Evolutionary conservation across 257 asterid species (phyloP).

Genomic region (Cruciata laevipes): DNA sequence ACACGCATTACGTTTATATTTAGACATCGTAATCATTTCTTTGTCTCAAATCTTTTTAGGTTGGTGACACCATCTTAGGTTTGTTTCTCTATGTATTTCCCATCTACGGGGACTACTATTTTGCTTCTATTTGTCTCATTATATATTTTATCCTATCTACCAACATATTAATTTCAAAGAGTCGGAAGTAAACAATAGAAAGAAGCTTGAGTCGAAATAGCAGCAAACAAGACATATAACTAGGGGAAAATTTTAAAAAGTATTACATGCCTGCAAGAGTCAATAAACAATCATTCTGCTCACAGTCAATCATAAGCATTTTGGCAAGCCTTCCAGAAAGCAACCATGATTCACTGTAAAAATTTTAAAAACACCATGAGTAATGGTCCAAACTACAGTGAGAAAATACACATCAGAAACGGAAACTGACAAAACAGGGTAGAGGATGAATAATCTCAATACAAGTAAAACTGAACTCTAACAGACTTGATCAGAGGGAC

Average conservation of each 20-base stretch:
- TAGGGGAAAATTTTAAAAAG: background rate
- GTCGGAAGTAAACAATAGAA: background rate
- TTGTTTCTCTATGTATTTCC: too few relatives aligned
- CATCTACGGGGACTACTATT: background rate
- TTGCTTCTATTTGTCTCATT: background rate
- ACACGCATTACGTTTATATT: background rate
- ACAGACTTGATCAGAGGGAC: too few relatives aligned
- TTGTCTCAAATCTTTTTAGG: background rate
- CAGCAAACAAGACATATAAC: background rate
- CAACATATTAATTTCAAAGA: background rate
- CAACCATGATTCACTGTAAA: conserved; percentile 72
- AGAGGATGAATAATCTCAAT: background rate
- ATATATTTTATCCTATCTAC: background rate
- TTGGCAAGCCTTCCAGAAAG: conserved; percentile 90
- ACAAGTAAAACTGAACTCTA: too few relatives aligned
- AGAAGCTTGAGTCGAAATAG: background rate
- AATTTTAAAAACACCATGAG: background rate
- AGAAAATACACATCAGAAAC: background rate
- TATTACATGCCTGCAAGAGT: conserved; percentile 74
- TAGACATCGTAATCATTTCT: too few relatives aligned
- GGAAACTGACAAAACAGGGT: background rate
- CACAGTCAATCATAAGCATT: conserved; percentile 91
- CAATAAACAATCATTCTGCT: conserved; percentile 79
- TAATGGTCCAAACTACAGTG: background rate
- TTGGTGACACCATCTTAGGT: too few relatives aligned